Conservation (phyloP, 1,284 basidiomycete genomes). For the Sparassis latifolia region DNA sequence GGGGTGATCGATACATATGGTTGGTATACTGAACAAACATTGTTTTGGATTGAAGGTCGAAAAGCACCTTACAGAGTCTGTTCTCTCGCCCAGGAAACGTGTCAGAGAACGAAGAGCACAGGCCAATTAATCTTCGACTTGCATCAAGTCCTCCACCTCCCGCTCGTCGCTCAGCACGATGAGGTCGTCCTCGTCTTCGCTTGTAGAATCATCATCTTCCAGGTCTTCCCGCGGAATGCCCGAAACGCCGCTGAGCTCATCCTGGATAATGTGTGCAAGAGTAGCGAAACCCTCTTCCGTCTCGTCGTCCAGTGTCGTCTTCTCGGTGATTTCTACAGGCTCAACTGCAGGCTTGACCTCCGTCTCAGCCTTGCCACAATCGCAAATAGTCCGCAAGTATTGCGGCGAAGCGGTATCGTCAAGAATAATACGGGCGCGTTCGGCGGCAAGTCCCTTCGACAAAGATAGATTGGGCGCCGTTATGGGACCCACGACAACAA, state of each 20-base stretch:
- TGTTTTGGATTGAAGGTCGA: no score
- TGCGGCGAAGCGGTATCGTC: constrained; percentile 38
- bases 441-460: constrained; percentile 60
- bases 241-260: constrained; percentile 10
- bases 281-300: constrained; percentile 33
- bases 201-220: background rate
- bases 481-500: constrained; percentile 50
- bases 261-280: constrained; percentile 22
- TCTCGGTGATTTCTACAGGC: constrained; percentile 5
- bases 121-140: background rate
- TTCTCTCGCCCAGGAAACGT: no score
- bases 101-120: no score
- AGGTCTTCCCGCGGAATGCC: background rate
- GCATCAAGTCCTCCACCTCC: constrained; percentile 5
- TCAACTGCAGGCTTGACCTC: constrained; percentile 14
- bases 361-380: constrained; percentile 29
- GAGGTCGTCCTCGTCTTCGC: background rate
- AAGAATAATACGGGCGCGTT: constrained; percentile 48
- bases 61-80: no score
- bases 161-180: background rate
- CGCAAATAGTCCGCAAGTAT: constrained; percentile 44
- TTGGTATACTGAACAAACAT: no score
- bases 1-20: no score
- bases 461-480: constrained; percentile 46
- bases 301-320: constrained; percentile 27